Evolutionary conservation across 805 yeast species (phyloP), one percentile per base, ranked within the genome.

Genomic region (Candida nemodendra): DNA sequence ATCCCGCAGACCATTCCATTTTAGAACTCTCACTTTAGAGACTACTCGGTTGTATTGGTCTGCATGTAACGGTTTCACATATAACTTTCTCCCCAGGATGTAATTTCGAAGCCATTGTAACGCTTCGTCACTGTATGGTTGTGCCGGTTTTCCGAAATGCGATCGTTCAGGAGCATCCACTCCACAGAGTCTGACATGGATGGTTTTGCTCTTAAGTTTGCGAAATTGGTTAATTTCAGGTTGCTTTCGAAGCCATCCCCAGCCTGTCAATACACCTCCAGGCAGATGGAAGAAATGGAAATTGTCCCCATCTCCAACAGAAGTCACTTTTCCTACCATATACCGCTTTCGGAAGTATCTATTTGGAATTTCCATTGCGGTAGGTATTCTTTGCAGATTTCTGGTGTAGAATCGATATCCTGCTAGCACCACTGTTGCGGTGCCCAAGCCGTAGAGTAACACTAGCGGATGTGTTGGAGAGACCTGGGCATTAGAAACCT

Each of bases 91-190:
- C 0, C 95, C 91, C 37, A 83, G 53, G 2, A 91, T 54, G 53
- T 76, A 84, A 11, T 62, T 49, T 25, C 82, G 68, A 23, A 93
- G 66, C 96, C 96, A 93, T 4, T 53, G 54, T 39, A 90, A 61
- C 0, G 97, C 93, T 49, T 93, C 97, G 27, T 80, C 86, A 24
- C 93, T 78, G 56, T 63, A 84, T 0, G 93, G 91, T 57, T 93
- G 99, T 0, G 95, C 84, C 0, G 95, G 89, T 43, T 84, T 84
- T 1, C 99, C 99, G 61, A 87, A 93, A 66, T 93, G 97, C 1
- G 95, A 76, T 29, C 95, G 68, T 56, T 93, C 99, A 1, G 99
- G 99, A 0, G 99, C 99, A 69, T 93, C 99, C 12, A 91, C 82
- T 0, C 97, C 99, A 61, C 93, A 84, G 15, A 93, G 65, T 32